These are phyloP conservation scores for Limnomonas spitsbergensis DNA, from an alignment of 139 green algal genomes.

Conservation along the genomic window DNA sequence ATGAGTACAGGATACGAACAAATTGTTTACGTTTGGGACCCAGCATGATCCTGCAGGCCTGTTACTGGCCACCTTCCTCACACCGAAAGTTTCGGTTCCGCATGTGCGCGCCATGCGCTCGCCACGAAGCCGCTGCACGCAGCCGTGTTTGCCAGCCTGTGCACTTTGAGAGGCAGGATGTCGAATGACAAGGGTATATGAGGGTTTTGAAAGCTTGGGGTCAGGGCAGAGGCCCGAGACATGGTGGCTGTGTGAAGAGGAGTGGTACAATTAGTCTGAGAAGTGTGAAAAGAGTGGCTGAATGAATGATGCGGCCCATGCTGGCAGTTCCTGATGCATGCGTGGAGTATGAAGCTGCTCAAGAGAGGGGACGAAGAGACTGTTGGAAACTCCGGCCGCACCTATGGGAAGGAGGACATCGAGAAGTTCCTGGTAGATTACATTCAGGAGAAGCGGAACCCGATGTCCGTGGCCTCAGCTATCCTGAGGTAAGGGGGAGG, in stretches of 20 bases:
- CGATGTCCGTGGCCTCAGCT: neutral
- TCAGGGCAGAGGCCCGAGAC: too few relatives aligned
- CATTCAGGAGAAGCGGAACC: neutral
- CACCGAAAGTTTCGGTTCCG: too few relatives aligned
- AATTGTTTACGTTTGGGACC: too few relatives aligned
- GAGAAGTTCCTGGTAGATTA: neutral
- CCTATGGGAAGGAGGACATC: neutral
- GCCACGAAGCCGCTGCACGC: too few relatives aligned
- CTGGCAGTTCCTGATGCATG: neutral
- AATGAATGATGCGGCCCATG: neutral
- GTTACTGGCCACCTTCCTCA: too few relatives aligned
- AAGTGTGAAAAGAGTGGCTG: neutral
- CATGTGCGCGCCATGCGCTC: too few relatives aligned
- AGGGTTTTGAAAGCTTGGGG: too few relatives aligned
- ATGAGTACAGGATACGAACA: too few relatives aligned
- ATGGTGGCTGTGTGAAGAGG: too few relatives aligned
- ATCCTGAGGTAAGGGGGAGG: neutral
- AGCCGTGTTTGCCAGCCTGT: too few relatives aligned
- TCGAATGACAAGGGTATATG: neutral
- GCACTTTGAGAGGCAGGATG: neutral
- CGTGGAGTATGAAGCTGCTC: neutral
- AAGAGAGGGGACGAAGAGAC: neutral
- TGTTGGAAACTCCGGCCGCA: neutral
- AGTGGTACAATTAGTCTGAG: neutral
- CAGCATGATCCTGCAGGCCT: too few relatives aligned